These are phyloP conservation scores for Ceratopteris richardii DNA, from an alignment of 75 land plant species.

Conservation along the genomic window DNA sequence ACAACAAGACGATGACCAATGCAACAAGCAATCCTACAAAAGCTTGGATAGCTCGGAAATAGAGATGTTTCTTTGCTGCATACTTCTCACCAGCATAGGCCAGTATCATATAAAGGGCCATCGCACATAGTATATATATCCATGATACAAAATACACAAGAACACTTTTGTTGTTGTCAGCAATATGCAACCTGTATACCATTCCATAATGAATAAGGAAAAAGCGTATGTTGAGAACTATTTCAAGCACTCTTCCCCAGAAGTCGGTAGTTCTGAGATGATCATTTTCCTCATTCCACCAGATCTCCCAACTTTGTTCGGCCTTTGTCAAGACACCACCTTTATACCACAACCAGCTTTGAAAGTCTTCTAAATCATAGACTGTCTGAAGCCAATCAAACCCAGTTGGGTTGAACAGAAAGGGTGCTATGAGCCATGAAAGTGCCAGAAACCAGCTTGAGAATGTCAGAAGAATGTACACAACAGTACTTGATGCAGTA, in stretches of 20 bases:
- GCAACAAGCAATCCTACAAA: constrained; percentile 6
- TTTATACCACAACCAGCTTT: constrained; percentile 24
- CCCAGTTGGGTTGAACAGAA: constrained; percentile 37
- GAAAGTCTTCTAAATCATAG: constrained; percentile 30
- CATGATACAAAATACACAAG: constrained; percentile 18
- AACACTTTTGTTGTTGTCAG: constrained; percentile 21
- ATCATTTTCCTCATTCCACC: constrained; percentile 33
- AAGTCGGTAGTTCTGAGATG: constrained; percentile 21
- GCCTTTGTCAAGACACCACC: constrained; percentile 21
- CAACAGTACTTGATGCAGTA: constrained; percentile 1
- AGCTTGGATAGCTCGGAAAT: constrained; percentile 15
- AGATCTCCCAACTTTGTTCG: constrained; percentile 31
- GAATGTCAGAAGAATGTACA: constrained; percentile 27
- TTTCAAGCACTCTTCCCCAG: constrained; percentile 25
- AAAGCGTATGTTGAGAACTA: constrained; percentile 23
- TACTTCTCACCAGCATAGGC: constrained; percentile 9
- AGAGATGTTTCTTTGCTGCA: constrained; percentile 9
- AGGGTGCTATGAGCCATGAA: constrained; percentile 27
- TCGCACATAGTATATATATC: constrained; percentile 10
- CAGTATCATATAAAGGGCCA: constrained; percentile 5
- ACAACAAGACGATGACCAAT: constrained; percentile 10
- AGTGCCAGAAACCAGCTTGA: constrained; percentile 33
- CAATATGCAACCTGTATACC: constrained; percentile 25
- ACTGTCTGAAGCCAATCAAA: constrained; percentile 36
- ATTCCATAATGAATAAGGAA: constrained; percentile 33